phyloP scores from a whole-genome alignment of 2,329 filamentous ascomycete genomes.

The Chaetomiaceae sp. region DNA sequence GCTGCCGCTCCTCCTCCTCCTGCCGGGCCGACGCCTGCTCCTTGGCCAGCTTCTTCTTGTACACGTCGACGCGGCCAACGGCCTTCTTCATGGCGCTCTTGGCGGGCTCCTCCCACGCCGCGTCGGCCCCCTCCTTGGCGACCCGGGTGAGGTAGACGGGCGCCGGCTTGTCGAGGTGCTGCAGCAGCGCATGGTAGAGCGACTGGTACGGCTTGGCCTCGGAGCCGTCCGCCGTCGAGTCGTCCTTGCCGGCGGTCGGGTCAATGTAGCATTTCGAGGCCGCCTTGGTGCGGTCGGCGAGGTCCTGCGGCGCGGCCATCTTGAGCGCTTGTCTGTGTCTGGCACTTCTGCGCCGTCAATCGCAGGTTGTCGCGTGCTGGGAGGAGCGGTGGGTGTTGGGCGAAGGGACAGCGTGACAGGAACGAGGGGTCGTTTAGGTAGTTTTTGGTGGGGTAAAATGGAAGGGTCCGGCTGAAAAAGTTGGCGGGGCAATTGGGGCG shows the following conservation, averaged over 20 bases:
- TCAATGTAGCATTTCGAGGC: slow-evolving; percentile 66
- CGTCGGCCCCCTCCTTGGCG: slow-evolving; percentile 57
- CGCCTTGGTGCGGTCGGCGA: slow-evolving; percentile 48
- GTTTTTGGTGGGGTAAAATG: slow-evolving; percentile 16
- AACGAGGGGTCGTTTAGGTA: background rate
- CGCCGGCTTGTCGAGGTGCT: slow-evolving; percentile 56
- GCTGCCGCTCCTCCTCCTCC: slow-evolving; percentile 68
- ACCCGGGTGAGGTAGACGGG: slow-evolving; percentile 61
- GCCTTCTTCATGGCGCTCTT: slow-evolving; percentile 87
- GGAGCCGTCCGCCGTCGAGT: slow-evolving; percentile 61
- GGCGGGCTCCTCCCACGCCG: slow-evolving; percentile 75
- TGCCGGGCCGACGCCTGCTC: slow-evolving; percentile 68
- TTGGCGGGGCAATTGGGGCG: slow-evolving; percentile 21
- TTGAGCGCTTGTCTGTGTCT: slow-evolving; percentile 11
- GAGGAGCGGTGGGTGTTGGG: slow-evolving; percentile 4
- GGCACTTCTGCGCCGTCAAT: slow-evolving; percentile 22
- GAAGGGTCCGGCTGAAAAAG: slow-evolving; percentile 10
- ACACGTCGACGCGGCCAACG: slow-evolving; percentile 65
- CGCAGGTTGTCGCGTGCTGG: slow-evolving; percentile 13
- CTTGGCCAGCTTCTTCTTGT: slow-evolving; percentile 81
- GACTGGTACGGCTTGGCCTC: slow-evolving; percentile 77
- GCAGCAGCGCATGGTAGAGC: slow-evolving; percentile 70
- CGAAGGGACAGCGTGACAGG: background rate
- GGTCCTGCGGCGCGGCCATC: slow-evolving; percentile 45
- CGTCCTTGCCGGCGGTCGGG: slow-evolving; percentile 72